Evolutionary conservation across 768 basidiomycete species (phyloP).

Genomic region (Hygrophoropsis aurantiaca): DNA sequence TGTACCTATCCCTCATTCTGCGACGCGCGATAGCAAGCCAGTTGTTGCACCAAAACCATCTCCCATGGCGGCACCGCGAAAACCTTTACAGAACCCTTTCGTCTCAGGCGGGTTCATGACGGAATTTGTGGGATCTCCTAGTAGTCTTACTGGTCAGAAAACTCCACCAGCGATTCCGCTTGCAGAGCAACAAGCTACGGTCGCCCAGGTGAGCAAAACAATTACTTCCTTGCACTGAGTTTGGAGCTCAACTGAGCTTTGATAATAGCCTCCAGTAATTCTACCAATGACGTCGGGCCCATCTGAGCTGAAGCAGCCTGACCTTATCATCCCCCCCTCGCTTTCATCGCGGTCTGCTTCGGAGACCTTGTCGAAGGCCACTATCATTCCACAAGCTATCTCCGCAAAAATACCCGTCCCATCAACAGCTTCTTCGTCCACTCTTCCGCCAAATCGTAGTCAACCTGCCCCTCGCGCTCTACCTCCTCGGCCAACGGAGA

Average conservation of each 20-base stretch:
- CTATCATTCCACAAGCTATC: no score
- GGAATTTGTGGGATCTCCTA: slow-evolving; percentile 37
- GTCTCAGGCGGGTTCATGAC: slow-evolving; percentile 51
- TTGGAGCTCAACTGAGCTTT: no score
- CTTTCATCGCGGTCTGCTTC: no score
- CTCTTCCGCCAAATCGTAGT: slow-evolving; percentile 11
- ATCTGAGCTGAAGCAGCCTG: no score
- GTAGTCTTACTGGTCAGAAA: slow-evolving; percentile 17
- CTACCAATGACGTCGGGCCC: no score
- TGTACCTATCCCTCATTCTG: slow-evolving; percentile 4
- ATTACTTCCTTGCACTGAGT: background rate
- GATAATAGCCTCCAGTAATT: no score
- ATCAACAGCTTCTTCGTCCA: slow-evolving; percentile 8
- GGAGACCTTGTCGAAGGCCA: no score
- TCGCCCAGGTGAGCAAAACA: slow-evolving; percentile 1
- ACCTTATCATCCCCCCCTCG: no score
- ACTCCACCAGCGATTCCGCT: slow-evolving; percentile 12
- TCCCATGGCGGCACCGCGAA: slow-evolving; percentile 8
- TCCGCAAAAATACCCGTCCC: background rate
- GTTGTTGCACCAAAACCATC: slow-evolving; percentile 1
- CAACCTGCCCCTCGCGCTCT: slow-evolving; percentile 11
- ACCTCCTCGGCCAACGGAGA: slow-evolving; percentile 17
- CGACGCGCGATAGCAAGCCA: background rate
- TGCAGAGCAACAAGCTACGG: slow-evolving; percentile 12
- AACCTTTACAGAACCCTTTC: slow-evolving; percentile 41